Percentiles rank a stretch among this genome's conserved stretches.
These are phyloP conservation scores for Phaeophleospora eucalypticola DNA, from an alignment of 2,329 filamentous ascomycete species.

Conservation along the genomic window DNA sequence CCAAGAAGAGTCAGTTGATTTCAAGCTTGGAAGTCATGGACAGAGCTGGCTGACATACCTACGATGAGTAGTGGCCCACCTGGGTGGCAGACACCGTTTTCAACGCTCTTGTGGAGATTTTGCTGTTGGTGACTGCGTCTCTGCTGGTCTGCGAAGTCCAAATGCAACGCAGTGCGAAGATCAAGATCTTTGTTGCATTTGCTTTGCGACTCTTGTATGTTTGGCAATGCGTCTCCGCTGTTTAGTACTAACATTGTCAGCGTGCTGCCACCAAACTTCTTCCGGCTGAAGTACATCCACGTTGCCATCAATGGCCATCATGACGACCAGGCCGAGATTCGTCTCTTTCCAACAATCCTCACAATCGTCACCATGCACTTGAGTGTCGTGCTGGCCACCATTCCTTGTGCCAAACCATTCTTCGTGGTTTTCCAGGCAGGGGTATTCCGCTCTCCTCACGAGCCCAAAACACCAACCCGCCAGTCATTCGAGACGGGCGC, in stretches of 20 bases:
- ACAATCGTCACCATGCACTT: conserved; percentile 26
- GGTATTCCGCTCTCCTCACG: conserved; percentile 12
- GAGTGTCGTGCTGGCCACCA: conserved; percentile 27
- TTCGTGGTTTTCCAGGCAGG: conserved; percentile 22
- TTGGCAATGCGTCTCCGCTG: too few relatives aligned
- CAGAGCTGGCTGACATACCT: not conserved
- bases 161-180: conserved; percentile 24
- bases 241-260: too few relatives aligned
- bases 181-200: conserved; percentile 23
- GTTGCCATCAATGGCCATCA: conserved; percentile 7
- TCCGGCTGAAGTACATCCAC: conserved; percentile 18
- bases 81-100: conserved; percentile 18
- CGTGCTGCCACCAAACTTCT: conserved; percentile 18
- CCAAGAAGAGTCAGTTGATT: not conserved
- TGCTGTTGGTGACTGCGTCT: conserved; percentile 19
- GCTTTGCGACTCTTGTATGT: conserved; percentile 24
- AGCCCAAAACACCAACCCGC: not conserved
- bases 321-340: conserved; percentile 9
- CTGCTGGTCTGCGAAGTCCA: conserved; percentile 25
- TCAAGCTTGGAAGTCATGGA: not conserved
- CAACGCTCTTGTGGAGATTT: conserved; percentile 21
- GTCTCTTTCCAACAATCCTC: conserved; percentile 20
- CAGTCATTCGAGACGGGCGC: not conserved
- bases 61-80: conserved; percentile 8
- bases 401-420: conserved; percentile 31